These are phyloP conservation scores for Neurospora sp. DNA, from an alignment of 2,329 filamentous ascomycete genomes.

Conservation along the genomic window DNA sequence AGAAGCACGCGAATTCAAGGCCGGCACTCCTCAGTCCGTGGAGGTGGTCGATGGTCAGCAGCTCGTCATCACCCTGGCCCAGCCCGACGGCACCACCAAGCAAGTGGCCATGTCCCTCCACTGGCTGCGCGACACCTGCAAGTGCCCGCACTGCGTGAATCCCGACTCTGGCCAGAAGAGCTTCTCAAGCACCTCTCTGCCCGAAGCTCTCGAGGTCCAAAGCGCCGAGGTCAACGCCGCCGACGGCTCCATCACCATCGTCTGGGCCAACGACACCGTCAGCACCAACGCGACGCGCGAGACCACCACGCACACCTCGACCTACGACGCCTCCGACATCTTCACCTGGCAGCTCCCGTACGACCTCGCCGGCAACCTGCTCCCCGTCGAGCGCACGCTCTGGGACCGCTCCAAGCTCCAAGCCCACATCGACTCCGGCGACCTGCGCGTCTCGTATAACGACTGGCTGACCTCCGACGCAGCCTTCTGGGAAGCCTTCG, in stretches of 20 bases:
- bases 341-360: constrained; percentile 2
- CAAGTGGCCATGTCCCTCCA: constrained; percentile 7
- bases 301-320: constrained; percentile 24
- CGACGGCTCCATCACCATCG: constrained; percentile 40
- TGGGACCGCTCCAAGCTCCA: constrained; percentile 32
- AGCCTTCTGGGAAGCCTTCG: constrained; percentile 51
- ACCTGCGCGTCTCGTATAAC: constrained; percentile 48
- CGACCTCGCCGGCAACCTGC: neutral
- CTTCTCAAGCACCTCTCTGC: constrained; percentile 34
- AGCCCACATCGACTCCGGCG: constrained; percentile 38
- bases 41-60: neutral
- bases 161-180: constrained; percentile 50
- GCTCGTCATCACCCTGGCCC: neutral
- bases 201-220: constrained; percentile 23
- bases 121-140: constrained; percentile 44
- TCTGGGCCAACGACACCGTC: constrained; percentile 45
- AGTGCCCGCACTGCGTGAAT: constrained; percentile 43
- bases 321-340: constrained; percentile 24
- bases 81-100: neutral
- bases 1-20: neutral
- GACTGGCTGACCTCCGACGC: constrained; percentile 56
- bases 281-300: constrained; percentile 19
- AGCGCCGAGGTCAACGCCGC: constrained; percentile 20
- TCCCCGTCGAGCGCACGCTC: constrained; percentile 12
- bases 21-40: neutral